Evolutionary conservation across 495 filamentous ascomycete genomes (phyloP).

Genomic region (Penicillium riverlandense): DNA sequence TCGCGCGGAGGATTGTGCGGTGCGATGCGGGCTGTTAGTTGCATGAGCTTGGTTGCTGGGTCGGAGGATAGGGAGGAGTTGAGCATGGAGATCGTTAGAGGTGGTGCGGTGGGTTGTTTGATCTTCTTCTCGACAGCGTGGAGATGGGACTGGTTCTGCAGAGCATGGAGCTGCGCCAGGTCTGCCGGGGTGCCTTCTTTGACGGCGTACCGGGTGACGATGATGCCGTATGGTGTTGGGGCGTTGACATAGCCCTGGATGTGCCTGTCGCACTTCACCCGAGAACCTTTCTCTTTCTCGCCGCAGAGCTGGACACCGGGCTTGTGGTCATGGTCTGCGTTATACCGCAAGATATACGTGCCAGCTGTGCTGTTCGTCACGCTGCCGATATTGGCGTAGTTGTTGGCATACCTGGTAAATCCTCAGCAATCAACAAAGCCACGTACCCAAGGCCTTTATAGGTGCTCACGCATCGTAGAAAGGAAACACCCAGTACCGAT

Average conservation of each 20-base stretch:
- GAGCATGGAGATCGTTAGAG: not conserved
- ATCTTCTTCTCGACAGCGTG: too few relatives aligned
- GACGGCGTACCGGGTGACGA: not conserved
- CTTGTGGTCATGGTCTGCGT: not conserved
- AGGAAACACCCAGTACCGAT: slow-evolving; percentile 3
- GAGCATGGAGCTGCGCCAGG: not conserved
- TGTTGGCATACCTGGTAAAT: not conserved
- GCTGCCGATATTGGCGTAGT: slow-evolving; percentile 1
- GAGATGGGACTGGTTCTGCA: not conserved
- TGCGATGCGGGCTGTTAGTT: not conserved
- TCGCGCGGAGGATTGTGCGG: not conserved
- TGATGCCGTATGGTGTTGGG: not conserved
- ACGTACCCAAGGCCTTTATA: too few relatives aligned
- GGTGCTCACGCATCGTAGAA: slow-evolving; percentile 2
- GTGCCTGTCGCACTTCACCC: too few relatives aligned
- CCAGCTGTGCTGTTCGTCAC: not conserved
- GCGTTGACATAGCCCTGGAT: not conserved
- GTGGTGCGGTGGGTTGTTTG: not conserved
- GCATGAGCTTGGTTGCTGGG: not conserved
- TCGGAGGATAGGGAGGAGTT: not conserved
- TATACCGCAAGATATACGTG: slow-evolving; percentile 8
- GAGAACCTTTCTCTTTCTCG: too few relatives aligned
- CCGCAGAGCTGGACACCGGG: too few relatives aligned
- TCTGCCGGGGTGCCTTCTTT: not conserved
- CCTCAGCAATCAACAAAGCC: not conserved